Evolutionary conservation across 202 grass and related monocot genomes (phyloP).

Genomic region (Carex sylvatica): DNA sequence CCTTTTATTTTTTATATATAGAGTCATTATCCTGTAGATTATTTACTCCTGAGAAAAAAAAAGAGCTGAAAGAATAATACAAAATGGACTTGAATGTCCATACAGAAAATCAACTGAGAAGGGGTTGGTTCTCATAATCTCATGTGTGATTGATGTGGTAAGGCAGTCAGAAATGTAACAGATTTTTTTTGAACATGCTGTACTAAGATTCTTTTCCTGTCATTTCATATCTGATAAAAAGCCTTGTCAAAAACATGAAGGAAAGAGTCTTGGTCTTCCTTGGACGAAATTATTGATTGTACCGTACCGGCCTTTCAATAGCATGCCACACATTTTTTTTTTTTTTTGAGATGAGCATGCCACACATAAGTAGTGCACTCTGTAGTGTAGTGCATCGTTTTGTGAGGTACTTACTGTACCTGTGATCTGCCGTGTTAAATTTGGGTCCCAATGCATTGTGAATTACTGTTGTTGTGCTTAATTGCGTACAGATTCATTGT

Average conservation of each 20-base stretch:
- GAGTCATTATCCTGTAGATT: slow-evolving; percentile 23
- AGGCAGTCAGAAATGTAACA: slow-evolving; percentile 21
- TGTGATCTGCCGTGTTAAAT: neutral
- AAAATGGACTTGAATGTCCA: slow-evolving; percentile 2
- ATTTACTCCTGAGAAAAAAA: slow-evolving; percentile 3
- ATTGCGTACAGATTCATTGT: neutral
- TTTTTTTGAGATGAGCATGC: no score
- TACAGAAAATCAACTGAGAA: slow-evolving; percentile 14
- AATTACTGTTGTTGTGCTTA: neutral
- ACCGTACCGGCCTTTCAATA: neutral
- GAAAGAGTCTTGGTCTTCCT: slow-evolving; percentile 21
- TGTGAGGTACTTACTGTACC: neutral
- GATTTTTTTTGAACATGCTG: slow-evolving; percentile 20
- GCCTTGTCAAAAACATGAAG: slow-evolving; percentile 14
- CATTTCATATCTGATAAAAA: slow-evolving; percentile 26
- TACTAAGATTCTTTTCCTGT: slow-evolving; percentile 31
- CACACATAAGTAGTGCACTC: neutral
- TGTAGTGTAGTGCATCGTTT: neutral
- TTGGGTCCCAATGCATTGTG: slow-evolving; percentile 5
- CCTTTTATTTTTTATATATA: slow-evolving; percentile 18
- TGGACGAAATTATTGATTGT: slow-evolving; percentile 26
- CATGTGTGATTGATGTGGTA: slow-evolving; percentile 23
- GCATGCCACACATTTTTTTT: no score
- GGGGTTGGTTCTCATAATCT: neutral
- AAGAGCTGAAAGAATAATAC: slow-evolving; percentile 10